phyloP scores from a whole-genome alignment of 257 asterid genomes.

The Nicotiana otophora region DNA sequence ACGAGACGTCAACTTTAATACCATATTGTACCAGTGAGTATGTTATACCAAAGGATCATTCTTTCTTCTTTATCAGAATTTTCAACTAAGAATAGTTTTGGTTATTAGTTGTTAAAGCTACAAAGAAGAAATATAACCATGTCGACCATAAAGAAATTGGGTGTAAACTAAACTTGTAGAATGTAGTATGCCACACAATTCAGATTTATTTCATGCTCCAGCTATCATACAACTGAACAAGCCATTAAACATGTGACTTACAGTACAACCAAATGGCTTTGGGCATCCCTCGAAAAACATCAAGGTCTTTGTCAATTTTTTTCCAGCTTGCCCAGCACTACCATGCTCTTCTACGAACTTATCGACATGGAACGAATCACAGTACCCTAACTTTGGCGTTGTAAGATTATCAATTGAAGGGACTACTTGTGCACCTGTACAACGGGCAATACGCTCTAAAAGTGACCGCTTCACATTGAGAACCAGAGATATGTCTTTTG shows the following conservation, averaged over 20 bases:
- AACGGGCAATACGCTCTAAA: slow-evolving; percentile 89
- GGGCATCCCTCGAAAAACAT: slow-evolving; percentile 99
- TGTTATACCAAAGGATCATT: background rate
- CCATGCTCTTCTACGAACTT: slow-evolving; percentile 71
- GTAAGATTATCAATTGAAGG: slow-evolving; percentile 84
- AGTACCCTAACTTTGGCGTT: slow-evolving; percentile 69
- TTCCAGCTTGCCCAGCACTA: slow-evolving; percentile 67
- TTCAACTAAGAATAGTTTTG: background rate
- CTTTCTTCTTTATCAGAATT: background rate
- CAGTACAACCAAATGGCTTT: slow-evolving; percentile 92
- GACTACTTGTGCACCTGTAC: slow-evolving; percentile 85
- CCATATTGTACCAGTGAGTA: background rate
- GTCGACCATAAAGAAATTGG: background rate
- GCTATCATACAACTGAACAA: background rate
- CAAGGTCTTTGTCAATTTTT: slow-evolving; percentile 73
- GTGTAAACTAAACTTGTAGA: background rate
- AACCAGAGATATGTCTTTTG: slow-evolving; percentile 83
- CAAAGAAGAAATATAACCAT: background rate
- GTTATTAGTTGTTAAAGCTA: background rate
- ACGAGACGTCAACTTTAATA: background rate
- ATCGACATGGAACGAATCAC: slow-evolving; percentile 77
- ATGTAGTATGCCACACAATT: background rate
- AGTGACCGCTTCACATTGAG: slow-evolving; percentile 78
- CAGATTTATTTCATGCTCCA: slow-evolving; percentile 3
- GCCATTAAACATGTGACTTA: slow-evolving; percentile 32